Evolutionary conservation across 306 rosid genomes (phyloP), one percentile per base, ranked within the genome.

Genomic region (Quercus alba): DNA sequence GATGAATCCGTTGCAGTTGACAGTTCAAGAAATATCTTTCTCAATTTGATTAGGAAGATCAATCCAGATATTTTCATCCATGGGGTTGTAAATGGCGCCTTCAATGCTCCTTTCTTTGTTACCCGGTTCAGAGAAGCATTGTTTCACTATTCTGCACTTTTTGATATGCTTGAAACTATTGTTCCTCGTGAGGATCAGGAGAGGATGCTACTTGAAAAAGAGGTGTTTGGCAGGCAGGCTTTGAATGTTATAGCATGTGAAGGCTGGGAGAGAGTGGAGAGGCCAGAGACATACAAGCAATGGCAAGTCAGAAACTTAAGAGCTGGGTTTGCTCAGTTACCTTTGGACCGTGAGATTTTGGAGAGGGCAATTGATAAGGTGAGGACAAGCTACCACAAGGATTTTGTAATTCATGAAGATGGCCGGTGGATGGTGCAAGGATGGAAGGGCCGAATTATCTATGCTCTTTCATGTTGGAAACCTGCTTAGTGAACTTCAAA

Each of bases 231-330:
- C 63, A 84, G 88, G 85, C 98, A 96, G 85, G 97, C 98, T 61
- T 77, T 96, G 78, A 96, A 96, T 80, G 98, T 91, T 11, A 89
- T 90, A 84, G 97, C 99, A 63, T 96, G 99, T 81, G 99, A 96
- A 86, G 99, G 99, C 23, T 90, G 89, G 71, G 98, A 93, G 80
- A 88, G 99, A 87, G 94, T 92, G 69, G 99, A 96, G 86, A 88
- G 99, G 77, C 98, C 99, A 4, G 99, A 96, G 87, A 90, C 99
- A 18, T 90, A 93, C 81, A 91, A 89, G 85, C 99, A 93, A 81
- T 96, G 99, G 97, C 98, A 96, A 74, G 89, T 89, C 52, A 92
- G 97, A 11, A 91, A 83, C 84, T 82, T 93, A 25, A 82, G 98
- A 80, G 95, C 99, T 5, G 98, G 98, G 44, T 93, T 96, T 75